Evolutionary conservation across 2,329 filamentous ascomycete genomes (phyloP).

Genomic region (Aspergillus sojae): DNA sequence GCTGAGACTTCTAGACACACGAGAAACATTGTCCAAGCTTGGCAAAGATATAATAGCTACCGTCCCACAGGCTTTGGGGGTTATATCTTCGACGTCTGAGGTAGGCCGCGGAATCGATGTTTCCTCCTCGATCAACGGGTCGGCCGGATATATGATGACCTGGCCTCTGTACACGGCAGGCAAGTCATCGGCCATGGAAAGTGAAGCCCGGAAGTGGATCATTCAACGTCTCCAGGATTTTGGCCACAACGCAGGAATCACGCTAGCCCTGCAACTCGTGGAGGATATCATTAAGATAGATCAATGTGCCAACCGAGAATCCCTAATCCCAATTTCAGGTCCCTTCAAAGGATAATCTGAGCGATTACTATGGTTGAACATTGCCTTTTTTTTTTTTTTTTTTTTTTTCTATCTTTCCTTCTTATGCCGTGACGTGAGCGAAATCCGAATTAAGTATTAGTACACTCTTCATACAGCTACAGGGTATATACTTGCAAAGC

Average conservation of each 20-base stretch:
- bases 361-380: neutral
- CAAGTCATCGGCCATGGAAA: constrained; percentile 8
- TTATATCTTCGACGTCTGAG: constrained; percentile 12
- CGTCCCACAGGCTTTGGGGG: constrained; percentile 23
- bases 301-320: neutral
- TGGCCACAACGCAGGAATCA: constrained; percentile 9
- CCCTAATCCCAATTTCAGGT: neutral
- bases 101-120: neutral
- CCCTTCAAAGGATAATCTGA: neutral
- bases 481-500: rapidly evolving
- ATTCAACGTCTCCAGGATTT: constrained; percentile 17
- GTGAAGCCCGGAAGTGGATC: constrained; percentile 19
- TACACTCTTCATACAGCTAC: neutral
- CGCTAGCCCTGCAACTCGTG: constrained; percentile 17
- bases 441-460: neutral
- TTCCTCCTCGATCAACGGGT: constrained; percentile 11
- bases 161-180: constrained; percentile 22
- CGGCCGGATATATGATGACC: constrained; percentile 20
- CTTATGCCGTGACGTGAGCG: neutral
- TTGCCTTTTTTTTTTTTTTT: neutral
- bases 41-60: constrained; percentile 25
- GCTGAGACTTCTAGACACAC: constrained; percentile 11
- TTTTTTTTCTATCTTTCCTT: neutral
- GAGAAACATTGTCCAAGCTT: constrained; percentile 13
- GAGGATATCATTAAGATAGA: constrained; percentile 18